Conservation (phyloP, 352 stramenopile species). For the Pythium biforme region DNA sequence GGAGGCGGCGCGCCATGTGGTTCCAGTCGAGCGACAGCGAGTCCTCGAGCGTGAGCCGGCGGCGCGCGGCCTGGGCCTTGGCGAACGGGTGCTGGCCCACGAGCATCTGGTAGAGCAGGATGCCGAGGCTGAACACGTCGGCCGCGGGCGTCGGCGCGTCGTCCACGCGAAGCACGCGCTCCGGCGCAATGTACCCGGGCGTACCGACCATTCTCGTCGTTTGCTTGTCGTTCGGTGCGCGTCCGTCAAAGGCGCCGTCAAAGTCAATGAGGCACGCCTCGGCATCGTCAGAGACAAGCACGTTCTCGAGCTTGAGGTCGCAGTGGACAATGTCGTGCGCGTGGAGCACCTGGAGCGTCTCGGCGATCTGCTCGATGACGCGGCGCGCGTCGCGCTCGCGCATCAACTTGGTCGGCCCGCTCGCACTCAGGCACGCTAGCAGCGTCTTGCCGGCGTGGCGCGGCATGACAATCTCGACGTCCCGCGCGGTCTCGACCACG, state of each 20-base stretch:
- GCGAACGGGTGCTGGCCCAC: constrained; percentile 54
- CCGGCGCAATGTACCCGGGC: constrained; percentile 60
- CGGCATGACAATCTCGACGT: constrained; percentile 58
- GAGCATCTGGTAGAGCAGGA: constrained; percentile 63
- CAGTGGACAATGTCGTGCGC: constrained; percentile 92
- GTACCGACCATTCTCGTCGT: constrained; percentile 47
- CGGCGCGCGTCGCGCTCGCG: constrained; percentile 48
- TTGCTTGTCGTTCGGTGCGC: constrained; percentile 2
- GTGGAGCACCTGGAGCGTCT: constrained; percentile 92
- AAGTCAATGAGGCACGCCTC: constrained; percentile 61
- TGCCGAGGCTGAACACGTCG: constrained; percentile 62
- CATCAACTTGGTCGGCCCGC: constrained; percentile 19
- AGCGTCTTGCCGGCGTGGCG: constrained; percentile 45
- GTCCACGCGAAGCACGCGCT: constrained; percentile 41
- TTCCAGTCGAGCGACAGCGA: constrained; percentile 44
- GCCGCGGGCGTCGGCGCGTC: constrained; percentile 35
- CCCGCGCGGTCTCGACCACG: constrained; percentile 44
- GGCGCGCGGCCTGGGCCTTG: constrained; percentile 24
- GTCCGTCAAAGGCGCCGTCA: constrained; percentile 44
- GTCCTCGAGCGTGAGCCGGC: constrained; percentile 40
- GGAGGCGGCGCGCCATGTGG: constrained; percentile 34
- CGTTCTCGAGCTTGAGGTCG: constrained; percentile 98
- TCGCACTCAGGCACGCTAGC: constrained; percentile 35
- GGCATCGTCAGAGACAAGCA: constrained; percentile 52
- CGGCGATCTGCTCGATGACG: constrained; percentile 37